A percentile compares a stretch with the other conserved stretches of the same genome.
phyloP scores from a whole-genome alignment of 192 early-diverging fungal genomes.

The Phycomyces nitens region DNA sequence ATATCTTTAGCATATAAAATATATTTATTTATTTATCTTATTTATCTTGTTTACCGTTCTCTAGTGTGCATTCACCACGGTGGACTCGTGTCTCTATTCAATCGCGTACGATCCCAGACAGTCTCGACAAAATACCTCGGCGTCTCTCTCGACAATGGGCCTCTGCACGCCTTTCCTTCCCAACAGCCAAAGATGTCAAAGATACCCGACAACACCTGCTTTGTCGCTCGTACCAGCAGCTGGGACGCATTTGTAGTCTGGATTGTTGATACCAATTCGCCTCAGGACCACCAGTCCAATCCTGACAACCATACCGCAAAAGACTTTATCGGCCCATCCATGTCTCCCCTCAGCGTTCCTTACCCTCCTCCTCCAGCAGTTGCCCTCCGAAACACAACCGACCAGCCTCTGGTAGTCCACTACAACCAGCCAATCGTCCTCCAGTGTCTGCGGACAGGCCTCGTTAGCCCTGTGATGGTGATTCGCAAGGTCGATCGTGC shows the following conservation, averaged over 20 bases:
- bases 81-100: conserved; percentile 84
- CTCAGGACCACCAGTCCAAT: conserved; percentile 5
- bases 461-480: conserved; percentile 76
- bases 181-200: not conserved
- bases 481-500: conserved; percentile 83
- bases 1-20: too few relatives aligned
- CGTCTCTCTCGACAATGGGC: conserved; percentile 29
- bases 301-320: not conserved
- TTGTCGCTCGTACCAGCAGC: conserved; percentile 66
- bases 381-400: conserved; percentile 59
- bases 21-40: not conserved
- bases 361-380: conserved; percentile 70
- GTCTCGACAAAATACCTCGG: conserved; percentile 85
- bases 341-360: not conserved
- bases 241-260: conserved; percentile 92
- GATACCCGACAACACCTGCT: conserved; percentile 50
- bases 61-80: conserved; percentile 80
- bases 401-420: conserved; percentile 67
- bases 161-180: not conserved
- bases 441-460: conserved; percentile 82
- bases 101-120: conserved; percentile 85
- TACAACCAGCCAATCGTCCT: conserved; percentile 89
- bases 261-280: conserved; percentile 65
- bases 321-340: conserved; percentile 14
- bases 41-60: not conserved